phyloP scores from a whole-genome alignment of 2,329 filamentous ascomycete genomes.

The Botrytis byssoidea region DNA sequence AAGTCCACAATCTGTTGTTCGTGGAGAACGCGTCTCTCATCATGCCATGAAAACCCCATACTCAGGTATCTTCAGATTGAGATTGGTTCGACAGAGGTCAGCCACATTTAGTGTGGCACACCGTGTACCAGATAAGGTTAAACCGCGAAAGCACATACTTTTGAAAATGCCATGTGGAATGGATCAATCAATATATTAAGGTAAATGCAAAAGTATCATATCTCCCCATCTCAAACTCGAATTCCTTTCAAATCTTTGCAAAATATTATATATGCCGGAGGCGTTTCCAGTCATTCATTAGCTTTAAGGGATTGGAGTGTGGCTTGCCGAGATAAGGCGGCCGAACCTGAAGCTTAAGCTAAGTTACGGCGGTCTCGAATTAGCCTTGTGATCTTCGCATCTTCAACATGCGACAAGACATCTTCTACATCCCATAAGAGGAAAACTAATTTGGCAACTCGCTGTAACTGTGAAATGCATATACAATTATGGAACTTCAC shows the following conservation, averaged over 20 bases:
- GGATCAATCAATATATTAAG: not conserved
- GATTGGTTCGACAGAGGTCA: not conserved
- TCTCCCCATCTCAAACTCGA: not conserved
- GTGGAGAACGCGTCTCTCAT: not conserved
- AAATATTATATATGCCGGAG: not conserved
- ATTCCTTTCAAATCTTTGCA: not conserved
- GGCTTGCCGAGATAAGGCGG: slow-evolving; percentile 19
- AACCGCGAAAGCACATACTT: not conserved
- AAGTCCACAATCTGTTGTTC: slow-evolving; percentile 1
- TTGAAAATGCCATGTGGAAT: not conserved
- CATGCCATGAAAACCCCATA: not conserved
- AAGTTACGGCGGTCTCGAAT: not conserved
- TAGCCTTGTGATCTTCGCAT: slow-evolving; percentile 28
- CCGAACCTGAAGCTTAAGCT: not conserved
- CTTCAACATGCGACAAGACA: slow-evolving; percentile 26
- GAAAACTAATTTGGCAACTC: slow-evolving; percentile 29
- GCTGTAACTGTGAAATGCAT: slow-evolving; percentile 34
- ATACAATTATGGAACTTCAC: slow-evolving; percentile 73
- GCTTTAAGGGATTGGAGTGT: slow-evolving; percentile 2
- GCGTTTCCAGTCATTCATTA: not conserved
- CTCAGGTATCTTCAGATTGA: not conserved
- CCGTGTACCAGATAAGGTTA: not conserved
- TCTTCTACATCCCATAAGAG: slow-evolving; percentile 22
- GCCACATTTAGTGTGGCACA: slow-evolving; percentile 19
- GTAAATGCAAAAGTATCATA: not conserved